Conservation (phyloP, 305 asterid species). For the Petunia hybrid region DNA sequence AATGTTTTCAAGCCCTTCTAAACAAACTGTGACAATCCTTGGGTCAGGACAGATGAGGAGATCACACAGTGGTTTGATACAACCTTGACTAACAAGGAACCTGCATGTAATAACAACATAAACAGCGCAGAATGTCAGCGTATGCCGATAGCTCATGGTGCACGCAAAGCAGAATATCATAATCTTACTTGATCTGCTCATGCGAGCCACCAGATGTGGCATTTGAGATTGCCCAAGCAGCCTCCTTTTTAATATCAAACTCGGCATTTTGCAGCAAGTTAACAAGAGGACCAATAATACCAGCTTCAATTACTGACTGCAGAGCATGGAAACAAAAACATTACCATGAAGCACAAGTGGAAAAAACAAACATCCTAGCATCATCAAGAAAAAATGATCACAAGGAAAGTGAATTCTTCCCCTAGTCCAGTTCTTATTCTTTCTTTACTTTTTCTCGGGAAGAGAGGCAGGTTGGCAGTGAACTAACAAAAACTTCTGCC, state of each 20-base stretch:
- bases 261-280: conserved; percentile 79
- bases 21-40: conserved; percentile 76
- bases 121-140: neutral
- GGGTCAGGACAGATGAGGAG: conserved; percentile 90
- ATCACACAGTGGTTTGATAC: conserved; percentile 85
- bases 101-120: conserved; percentile 40
- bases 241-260: conserved; percentile 93
- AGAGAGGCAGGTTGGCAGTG: neutral
- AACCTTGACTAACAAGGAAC: conserved; percentile 73
- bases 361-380: neutral
- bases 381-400: neutral
- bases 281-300: conserved; percentile 67
- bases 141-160: neutral
- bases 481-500: neutral
- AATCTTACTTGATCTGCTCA: conserved; percentile 78
- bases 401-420: neutral
- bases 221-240: conserved; percentile 97
- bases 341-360: neutral
- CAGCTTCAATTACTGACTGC: conserved; percentile 78
- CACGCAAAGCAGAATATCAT: conserved; percentile 2
- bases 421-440: neutral
- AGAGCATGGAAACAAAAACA: conserved; percentile 29
- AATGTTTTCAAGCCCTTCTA: conserved; percentile 90
- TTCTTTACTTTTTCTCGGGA: neutral
- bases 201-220: conserved; percentile 94